phyloP scores from a whole-genome alignment of 306 rosid genomes.

The Cucurbita ficifolia region DNA sequence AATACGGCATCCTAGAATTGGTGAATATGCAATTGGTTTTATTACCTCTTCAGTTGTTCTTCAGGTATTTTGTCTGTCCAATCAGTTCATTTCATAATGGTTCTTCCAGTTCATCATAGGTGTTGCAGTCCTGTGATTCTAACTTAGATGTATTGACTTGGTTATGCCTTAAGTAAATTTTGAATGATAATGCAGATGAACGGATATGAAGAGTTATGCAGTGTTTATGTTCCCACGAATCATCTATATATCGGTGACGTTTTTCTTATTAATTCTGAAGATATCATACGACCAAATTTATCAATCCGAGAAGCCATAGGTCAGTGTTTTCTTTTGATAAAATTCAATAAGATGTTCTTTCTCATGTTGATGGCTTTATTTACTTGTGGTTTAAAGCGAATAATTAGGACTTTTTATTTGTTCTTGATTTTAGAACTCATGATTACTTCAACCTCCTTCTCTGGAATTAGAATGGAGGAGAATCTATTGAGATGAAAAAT shows the following conservation, averaged over 20 bases:
- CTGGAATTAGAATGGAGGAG: neutral
- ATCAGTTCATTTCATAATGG: neutral
- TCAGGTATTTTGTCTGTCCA: constrained; percentile 18
- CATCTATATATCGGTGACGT: constrained; percentile 80
- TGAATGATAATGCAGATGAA: constrained; percentile 38
- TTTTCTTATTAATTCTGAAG: constrained; percentile 61
- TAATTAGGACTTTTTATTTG: neutral
- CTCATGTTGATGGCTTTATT: neutral
- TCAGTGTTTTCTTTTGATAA: constrained; percentile 15
- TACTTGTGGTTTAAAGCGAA: neutral
- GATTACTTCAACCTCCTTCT: neutral
- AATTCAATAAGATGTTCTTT: neutral
- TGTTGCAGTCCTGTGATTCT: neutral
- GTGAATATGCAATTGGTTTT: constrained; percentile 45
- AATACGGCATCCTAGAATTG: constrained; percentile 37
- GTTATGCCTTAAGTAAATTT: neutral
- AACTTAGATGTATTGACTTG: neutral
- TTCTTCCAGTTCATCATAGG: neutral
- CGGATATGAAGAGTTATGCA: constrained; percentile 77
- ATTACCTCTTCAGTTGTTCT: constrained; percentile 36
- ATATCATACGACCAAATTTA: constrained; percentile 71
- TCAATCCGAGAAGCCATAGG: constrained; percentile 96
- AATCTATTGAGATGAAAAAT: neutral
- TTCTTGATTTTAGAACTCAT: neutral
- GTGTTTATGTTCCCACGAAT: constrained; percentile 92